Evolutionary conservation across 805 yeast genomes (phyloP).

Genomic region (Candida rishiriensis): DNA sequence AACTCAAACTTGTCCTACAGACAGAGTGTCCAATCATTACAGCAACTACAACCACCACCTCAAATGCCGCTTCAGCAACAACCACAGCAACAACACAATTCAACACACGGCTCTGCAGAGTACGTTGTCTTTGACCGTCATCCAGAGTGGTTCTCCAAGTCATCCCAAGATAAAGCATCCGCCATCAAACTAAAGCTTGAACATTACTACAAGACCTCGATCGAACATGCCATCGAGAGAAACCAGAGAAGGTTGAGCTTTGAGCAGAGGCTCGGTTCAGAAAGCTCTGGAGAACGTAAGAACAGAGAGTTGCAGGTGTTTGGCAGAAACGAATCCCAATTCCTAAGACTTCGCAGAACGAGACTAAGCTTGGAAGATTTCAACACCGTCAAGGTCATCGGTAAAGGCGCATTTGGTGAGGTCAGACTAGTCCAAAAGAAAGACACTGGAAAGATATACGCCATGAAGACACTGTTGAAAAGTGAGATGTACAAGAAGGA

Average conservation of each 20-base stretch:
- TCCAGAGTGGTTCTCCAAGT: constrained; percentile 70
- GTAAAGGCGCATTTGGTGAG: constrained; percentile 98
- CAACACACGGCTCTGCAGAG: constrained; percentile 24
- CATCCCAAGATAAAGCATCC: constrained; percentile 78
- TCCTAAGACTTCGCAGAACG: constrained; percentile 79
- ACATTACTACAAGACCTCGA: constrained; percentile 80
- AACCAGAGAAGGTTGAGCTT: constrained; percentile 86
- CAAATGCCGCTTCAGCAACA: neutral
- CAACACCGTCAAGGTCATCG: constrained; percentile 81
- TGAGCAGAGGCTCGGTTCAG: constrained; percentile 65
- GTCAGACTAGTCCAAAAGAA: constrained; percentile 89
- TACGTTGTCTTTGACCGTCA: constrained; percentile 76
- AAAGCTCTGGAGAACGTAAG: constrained; percentile 81
- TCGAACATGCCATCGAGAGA: constrained; percentile 89
- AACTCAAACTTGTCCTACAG: constrained; percentile 22
- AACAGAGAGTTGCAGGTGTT: constrained; percentile 75
- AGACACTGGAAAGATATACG: constrained; percentile 89
- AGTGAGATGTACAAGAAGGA: constrained; percentile 94
- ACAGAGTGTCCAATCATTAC: constrained; percentile 9
- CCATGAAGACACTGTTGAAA: constrained; percentile 89
- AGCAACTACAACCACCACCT: constrained; percentile 11
- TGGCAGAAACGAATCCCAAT: constrained; percentile 87
- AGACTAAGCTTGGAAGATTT: constrained; percentile 79
- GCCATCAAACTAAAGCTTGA: constrained; percentile 79
- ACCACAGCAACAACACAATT: constrained; percentile 5